Evolutionary conservation across 441 rosid species (phyloP), one percentile per base, ranked within the genome.

Genomic region (Gossypium gossypioides): DNA sequence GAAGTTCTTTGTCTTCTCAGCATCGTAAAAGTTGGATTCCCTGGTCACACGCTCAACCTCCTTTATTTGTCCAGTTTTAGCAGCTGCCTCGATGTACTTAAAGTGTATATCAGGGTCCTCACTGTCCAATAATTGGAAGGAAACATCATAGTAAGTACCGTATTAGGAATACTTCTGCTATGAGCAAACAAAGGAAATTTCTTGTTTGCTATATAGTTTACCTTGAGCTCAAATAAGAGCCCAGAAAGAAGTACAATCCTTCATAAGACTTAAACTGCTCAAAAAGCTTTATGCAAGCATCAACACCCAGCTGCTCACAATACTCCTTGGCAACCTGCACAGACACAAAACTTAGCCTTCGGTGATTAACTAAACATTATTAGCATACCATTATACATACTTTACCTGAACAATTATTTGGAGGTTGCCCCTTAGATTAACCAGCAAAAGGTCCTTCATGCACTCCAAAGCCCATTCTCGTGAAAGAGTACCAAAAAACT

Each of bases 391-490:
- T 10, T 56, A 32, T 58, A 72, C 51, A 78, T 64, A 46, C 21
- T 40, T 19, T 79, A 89, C 99, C 97, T 94, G 97, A 76, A 94
- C 97, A 61, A 94, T 92, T 80, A 94, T 90, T 88, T 94, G 99
- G 76, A 95, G 97, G 75, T 92, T 95, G 81, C 88, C 99, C 71
- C 99, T 86, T 64, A 91, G 79, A 81, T 95, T 91, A 78, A 91
- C 98, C 67, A 92, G 78, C 61, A 95, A 74, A 65, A 95, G 98
- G 79, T 95, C 99, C 83, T 91, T 95, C 98, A 95, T 92, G 86
- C 99, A 92, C 81, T 95, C 99, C 84, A 95, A 82, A 72, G 97
- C 98, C 99, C 98, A 95, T 79, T 95, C 99, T 73, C 90, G 84
- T 72, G 99, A 95, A 71, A 92, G 96, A 77, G 96, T 91, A 55